phyloP scores from a whole-genome alignment of 2,329 filamentous ascomycete species.

The Penicillium sp. region DNA sequence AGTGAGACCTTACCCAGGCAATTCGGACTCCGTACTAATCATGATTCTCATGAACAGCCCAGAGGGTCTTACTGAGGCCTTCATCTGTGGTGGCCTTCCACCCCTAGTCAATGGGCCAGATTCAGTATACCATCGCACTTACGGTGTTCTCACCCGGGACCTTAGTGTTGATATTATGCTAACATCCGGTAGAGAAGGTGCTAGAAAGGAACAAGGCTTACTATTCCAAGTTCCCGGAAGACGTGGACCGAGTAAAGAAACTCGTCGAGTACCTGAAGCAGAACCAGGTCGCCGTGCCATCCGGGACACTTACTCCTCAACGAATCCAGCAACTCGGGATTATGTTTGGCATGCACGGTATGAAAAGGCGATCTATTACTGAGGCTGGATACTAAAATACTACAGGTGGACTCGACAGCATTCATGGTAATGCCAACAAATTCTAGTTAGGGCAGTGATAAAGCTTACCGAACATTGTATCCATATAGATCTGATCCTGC shows the following conservation, averaged over 20 bases:
- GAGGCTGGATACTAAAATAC: conserved; percentile 17
- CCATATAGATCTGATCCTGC: conserved; percentile 64
- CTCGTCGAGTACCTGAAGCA: conserved; percentile 69
- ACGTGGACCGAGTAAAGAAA: conserved; percentile 69
- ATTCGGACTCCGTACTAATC: conserved; percentile 4
- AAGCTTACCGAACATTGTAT: conserved; percentile 5
- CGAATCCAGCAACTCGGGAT: conserved; percentile 80
- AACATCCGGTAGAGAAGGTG: conserved; percentile 58
- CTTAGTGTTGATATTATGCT: conserved; percentile 11
- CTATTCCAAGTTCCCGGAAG: conserved; percentile 84
- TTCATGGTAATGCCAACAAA: conserved; percentile 62
- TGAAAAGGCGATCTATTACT: conserved; percentile 12
- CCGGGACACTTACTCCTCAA: conserved; percentile 71
- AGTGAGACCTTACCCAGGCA: conserved; percentile 26
- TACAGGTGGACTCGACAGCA: conserved; percentile 68
- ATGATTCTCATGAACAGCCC: conserved; percentile 52
- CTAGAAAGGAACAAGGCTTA: conserved; percentile 75
- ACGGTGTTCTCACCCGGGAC: conserved; percentile 43
- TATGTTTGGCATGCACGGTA: conserved; percentile 74
- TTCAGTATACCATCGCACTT: conserved; percentile 75
- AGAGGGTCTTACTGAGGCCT: conserved; percentile 78
- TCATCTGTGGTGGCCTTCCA: conserved; percentile 82
- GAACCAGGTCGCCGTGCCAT: conserved; percentile 69
- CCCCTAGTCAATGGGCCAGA: conserved; percentile 74
- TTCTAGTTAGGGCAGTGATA: background rate